phyloP scores from a whole-genome alignment of 345 rosid genomes.

The Corchorus capsularis region DNA sequence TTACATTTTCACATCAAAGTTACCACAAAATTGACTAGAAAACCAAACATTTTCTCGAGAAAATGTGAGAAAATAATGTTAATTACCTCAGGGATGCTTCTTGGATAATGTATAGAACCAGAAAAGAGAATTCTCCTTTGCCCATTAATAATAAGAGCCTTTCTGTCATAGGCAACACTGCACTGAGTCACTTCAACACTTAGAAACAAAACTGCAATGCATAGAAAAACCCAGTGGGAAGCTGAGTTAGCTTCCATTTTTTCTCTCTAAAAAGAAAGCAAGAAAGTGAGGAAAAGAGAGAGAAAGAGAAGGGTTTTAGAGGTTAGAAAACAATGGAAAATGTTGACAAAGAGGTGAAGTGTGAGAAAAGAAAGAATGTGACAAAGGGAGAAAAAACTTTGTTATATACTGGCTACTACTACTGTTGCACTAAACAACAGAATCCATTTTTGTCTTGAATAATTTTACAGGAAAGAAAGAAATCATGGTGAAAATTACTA shows the following conservation, averaged over 20 bases:
- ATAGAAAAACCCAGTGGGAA: conserved; percentile 33
- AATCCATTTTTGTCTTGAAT: conserved; percentile 12
- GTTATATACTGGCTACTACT: conserved; percentile 8
- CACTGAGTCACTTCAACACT: conserved; percentile 30
- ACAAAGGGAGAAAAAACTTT: not conserved
- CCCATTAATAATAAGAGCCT: conserved; percentile 58
- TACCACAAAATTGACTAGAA: not conserved
- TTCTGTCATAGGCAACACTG: conserved; percentile 50
- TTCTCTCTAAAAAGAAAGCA: not conserved
- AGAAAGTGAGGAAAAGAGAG: conserved; percentile 10
- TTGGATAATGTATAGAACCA: conserved; percentile 76
- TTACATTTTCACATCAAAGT: not conserved
- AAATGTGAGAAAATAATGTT: not conserved
- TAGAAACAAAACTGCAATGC: conserved; percentile 21
- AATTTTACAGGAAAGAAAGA: not conserved
- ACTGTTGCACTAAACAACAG: conserved; percentile 12
- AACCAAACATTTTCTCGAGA: conserved; percentile 18
- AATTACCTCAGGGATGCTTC: conserved; percentile 59
- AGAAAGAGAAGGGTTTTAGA: conserved; percentile 14
- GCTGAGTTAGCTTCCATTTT: conserved; percentile 41
- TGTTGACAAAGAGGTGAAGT: conserved; percentile 13
- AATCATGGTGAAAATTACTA: conserved; percentile 2
- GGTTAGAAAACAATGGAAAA: not conserved
- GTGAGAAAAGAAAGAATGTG: conserved; percentile 28
- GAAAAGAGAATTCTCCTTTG: conserved; percentile 60